Conservation (phyloP, 306 rosid species). For the Sphenostylis stenocarpa region DNA sequence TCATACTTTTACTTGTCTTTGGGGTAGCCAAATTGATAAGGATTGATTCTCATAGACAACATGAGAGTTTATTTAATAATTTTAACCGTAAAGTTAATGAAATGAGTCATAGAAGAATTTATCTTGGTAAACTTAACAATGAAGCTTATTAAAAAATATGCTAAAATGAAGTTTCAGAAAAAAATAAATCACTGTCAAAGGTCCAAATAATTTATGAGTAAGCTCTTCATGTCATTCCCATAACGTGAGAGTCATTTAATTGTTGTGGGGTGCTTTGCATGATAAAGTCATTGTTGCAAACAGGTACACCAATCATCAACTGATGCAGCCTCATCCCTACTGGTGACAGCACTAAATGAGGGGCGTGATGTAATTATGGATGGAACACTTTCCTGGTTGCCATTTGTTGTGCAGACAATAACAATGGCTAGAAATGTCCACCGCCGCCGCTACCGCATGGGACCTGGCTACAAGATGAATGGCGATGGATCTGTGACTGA, state of each 20-base stretch:
- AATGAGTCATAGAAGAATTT: not conserved
- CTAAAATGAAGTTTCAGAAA: not conserved
- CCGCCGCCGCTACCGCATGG: constrained; percentile 93
- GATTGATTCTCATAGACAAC: not conserved
- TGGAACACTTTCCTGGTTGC: constrained; percentile 95
- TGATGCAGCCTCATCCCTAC: constrained; percentile 93
- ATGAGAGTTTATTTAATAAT: not conserved
- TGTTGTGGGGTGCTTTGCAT: not conserved
- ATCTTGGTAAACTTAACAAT: not conserved
- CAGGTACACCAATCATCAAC: constrained; percentile 98
- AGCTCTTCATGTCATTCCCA: not conserved
- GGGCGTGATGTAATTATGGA: constrained; percentile 97
- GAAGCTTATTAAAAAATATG: not conserved
- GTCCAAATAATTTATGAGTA: not conserved
- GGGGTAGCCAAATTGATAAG: not conserved
- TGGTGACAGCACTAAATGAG: constrained; percentile 90
- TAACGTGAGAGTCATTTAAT: not conserved
- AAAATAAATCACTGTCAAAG: not conserved
- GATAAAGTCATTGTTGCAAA: constrained; percentile 29
- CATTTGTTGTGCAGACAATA: constrained; percentile 94
- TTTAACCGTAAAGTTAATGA: not conserved
- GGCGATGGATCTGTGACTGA: constrained; percentile 69
- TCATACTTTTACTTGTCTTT: no score
- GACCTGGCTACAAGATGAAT: constrained; percentile 68
- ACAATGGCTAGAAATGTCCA: constrained; percentile 95